These are phyloP conservation scores for Magnolia changhungtana DNA, from an alignment of 164 flowering plant species.

Conservation along the genomic window DNA sequence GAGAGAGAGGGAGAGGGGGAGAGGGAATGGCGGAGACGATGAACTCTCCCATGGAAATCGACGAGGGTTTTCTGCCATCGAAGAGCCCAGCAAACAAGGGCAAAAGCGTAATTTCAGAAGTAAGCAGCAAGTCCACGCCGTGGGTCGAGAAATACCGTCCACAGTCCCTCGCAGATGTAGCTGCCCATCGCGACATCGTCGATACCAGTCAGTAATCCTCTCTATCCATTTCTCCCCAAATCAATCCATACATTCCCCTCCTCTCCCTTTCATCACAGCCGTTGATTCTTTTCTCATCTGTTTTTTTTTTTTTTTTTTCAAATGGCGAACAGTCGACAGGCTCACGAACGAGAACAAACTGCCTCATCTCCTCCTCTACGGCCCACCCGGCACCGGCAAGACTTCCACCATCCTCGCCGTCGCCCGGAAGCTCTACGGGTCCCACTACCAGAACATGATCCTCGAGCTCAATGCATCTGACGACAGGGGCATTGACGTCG, in stretches of 20 bases:
- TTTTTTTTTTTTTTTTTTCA: background rate
- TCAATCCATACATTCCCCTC: too few species aligned
- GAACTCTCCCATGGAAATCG: constrained; percentile 4
- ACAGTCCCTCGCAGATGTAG: constrained; percentile 94
- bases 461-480: constrained; percentile 96
- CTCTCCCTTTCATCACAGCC: too few species aligned
- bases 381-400: constrained; percentile 99
- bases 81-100: constrained; percentile 69
- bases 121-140: constrained; percentile 47
- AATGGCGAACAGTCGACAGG: constrained; percentile 46
- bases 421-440: constrained; percentile 87
- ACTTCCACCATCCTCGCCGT: constrained; percentile 93
- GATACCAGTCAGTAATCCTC: constrained; percentile 60
- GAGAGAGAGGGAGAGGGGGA: background rate
- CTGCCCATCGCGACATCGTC: constrained; percentile 94
- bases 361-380: constrained; percentile 88
- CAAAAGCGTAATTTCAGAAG: constrained; percentile 20
- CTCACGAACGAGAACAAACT: constrained; percentile 83
- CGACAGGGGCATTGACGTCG: constrained; percentile 91
- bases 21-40: background rate
- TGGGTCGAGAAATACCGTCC: constrained; percentile 99
- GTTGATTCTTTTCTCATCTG: background rate
- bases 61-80: constrained; percentile 41
- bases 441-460: constrained; percentile 79
- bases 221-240: background rate